A percentile compares a stretch with the other conserved stretches of the same genome.
phyloP scores from a whole-genome alignment of 345 rosid genomes.

The Citrus hindsii region DNA sequence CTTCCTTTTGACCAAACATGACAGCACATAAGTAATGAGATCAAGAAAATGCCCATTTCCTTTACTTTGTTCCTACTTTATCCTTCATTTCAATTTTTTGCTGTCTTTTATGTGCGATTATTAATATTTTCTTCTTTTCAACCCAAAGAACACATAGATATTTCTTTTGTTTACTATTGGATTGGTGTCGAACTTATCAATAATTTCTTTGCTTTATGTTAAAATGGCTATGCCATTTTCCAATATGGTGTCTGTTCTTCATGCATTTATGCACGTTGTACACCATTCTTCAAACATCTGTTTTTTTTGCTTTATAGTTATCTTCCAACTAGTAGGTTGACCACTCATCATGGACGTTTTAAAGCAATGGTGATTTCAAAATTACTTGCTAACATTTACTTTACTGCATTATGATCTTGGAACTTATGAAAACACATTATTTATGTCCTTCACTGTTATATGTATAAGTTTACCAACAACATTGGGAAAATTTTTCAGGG shows the following conservation, averaged over 20 bases:
- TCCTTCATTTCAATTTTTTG: neutral
- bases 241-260: neutral
- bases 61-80: neutral
- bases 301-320: neutral
- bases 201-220: neutral
- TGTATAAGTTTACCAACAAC: neutral
- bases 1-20: neutral
- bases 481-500: constrained; percentile 33
- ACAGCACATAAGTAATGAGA: neutral
- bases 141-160: too few relatives aligned
- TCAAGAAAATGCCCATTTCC: neutral
- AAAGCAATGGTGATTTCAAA: neutral
- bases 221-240: neutral
- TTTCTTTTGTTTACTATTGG: neutral
- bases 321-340: neutral
- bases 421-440: neutral
- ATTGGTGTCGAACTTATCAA: neutral
- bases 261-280: neutral
- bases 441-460: neutral
- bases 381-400: neutral
- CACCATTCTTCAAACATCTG: neutral
- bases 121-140: neutral
- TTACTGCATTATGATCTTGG: neutral
- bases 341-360: neutral
- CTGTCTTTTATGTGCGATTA: neutral